phyloP scores from a whole-genome alignment of 345 rosid genomes.

The Citrus australasica region DNA sequence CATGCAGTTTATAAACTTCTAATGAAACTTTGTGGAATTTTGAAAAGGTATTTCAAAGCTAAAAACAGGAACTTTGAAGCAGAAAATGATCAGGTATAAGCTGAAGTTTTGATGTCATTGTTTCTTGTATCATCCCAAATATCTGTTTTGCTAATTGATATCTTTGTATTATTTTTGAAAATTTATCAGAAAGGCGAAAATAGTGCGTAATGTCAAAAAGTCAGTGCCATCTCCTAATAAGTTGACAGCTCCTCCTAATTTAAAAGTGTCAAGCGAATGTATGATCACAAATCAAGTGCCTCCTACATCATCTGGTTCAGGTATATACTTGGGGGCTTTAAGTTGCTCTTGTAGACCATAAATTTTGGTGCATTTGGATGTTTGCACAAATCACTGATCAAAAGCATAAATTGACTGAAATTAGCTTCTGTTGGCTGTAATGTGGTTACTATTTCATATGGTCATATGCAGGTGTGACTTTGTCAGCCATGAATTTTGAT shows the following conservation, averaged over 20 bases:
- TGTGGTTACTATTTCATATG: not conserved
- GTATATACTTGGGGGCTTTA: slow-evolving; percentile 21
- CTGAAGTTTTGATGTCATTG: not conserved
- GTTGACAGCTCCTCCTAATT: slow-evolving; percentile 19
- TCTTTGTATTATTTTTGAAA: not conserved
- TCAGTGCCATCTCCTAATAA: slow-evolving; percentile 28
- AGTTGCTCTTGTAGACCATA: not conserved
- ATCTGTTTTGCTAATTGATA: not conserved
- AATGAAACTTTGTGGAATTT: slow-evolving; percentile 16
- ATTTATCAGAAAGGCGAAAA: slow-evolving; percentile 58
- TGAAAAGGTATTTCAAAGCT: slow-evolving; percentile 49
- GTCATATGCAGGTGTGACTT: not conserved
- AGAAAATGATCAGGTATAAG: slow-evolving; percentile 66
- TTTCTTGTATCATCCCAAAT: not conserved
- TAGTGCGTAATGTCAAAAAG: slow-evolving; percentile 44
- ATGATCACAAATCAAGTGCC: slow-evolving; percentile 28
- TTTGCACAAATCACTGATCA: not conserved
- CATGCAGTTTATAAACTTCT: not conserved
- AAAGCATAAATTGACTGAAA: not conserved
- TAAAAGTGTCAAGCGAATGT: slow-evolving; percentile 36
- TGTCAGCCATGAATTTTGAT: not conserved
- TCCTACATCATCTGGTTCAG: slow-evolving; percentile 32
- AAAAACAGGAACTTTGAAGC: slow-evolving; percentile 62
- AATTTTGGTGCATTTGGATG: slow-evolving; percentile 10
- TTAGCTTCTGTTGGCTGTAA: not conserved